Percentiles rank a stretch among this genome's conserved stretches.
Evolutionary conservation across 2,329 filamentous ascomycete genomes (phyloP).

Genomic region (Calonectria hongkongensis): DNA sequence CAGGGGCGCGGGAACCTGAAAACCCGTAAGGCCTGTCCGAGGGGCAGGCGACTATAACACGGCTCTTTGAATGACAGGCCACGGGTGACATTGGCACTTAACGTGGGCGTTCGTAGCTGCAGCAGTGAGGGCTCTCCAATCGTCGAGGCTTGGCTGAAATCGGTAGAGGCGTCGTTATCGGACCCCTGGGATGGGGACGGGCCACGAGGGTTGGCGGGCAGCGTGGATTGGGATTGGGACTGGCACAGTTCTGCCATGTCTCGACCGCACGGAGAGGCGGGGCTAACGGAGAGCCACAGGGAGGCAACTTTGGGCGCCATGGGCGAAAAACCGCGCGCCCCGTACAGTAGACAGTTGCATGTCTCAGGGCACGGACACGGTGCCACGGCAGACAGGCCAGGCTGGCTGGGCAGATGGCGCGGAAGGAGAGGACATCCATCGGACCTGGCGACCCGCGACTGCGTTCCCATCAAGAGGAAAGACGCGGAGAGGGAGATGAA

Average conservation of each 20-base stretch:
- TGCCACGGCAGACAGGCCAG: slow-evolving; percentile 12
- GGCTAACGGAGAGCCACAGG: slow-evolving; percentile 22
- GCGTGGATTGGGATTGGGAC: slow-evolving; percentile 12
- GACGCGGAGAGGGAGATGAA: neutral
- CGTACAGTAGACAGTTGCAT: slow-evolving; percentile 24
- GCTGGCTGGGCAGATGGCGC: neutral
- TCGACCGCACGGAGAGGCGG: slow-evolving; percentile 30
- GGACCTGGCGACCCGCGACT: slow-evolving; percentile 22
- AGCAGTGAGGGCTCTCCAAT: slow-evolving; percentile 1
- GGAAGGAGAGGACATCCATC: neutral
- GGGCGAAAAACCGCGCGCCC: slow-evolving; percentile 21
- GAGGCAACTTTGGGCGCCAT: slow-evolving; percentile 1
- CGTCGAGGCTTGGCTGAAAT: slow-evolving; percentile 15
- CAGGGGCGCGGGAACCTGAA: slow-evolving; percentile 30
- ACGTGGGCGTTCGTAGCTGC: slow-evolving; percentile 12
- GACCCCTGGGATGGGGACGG: neutral
- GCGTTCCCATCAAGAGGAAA: neutral
- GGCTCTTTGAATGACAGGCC: slow-evolving; percentile 12
- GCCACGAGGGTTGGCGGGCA: slow-evolving; percentile 13
- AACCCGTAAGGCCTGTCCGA: slow-evolving; percentile 50
- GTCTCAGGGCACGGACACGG: slow-evolving; percentile 30
- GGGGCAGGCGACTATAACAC: slow-evolving; percentile 34
- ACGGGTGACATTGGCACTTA: neutral
- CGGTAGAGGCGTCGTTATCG: slow-evolving; percentile 27
- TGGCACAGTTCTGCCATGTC: slow-evolving; percentile 20